Evolutionary conservation across 176 grass and related monocot species (phyloP).

Genomic region (Oryza australiensis): DNA sequence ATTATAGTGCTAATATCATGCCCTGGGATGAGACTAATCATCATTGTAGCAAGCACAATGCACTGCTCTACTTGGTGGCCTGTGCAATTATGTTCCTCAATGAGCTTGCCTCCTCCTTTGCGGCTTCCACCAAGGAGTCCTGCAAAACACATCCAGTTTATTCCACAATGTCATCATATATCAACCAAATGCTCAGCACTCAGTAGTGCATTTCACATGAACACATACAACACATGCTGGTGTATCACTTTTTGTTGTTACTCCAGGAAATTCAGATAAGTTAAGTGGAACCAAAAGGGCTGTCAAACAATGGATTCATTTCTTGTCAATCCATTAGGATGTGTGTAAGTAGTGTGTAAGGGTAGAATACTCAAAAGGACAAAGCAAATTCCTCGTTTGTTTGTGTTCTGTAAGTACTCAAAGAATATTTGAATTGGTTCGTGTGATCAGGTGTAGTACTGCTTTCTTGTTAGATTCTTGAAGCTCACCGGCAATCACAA

Average conservation of each 20-base stretch:
- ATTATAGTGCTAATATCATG: conserved; percentile 40
- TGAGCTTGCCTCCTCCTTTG: conserved; percentile 64
- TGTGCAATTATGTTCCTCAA: conserved; percentile 73
- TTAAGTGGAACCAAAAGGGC: not conserved
- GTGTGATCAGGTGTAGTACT: conserved; percentile 58
- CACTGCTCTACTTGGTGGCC: conserved; percentile 67
- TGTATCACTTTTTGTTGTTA: not conserved
- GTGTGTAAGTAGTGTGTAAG: not conserved
- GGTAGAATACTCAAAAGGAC: not conserved
- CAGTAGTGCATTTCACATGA: conserved; percentile 41
- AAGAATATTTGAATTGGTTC: not conserved
- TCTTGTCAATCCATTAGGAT: not conserved
- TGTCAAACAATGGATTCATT: not conserved
- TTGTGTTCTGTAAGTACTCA: not conserved
- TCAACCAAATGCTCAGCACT: conserved; percentile 19
- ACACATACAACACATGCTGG: conserved; percentile 20
- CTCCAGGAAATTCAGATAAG: not conserved
- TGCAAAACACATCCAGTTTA: conserved; percentile 37
- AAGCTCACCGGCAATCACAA: conserved; percentile 81
- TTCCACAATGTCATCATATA: conserved; percentile 39
- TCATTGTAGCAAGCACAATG: conserved; percentile 33
- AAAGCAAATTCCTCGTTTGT: not conserved
- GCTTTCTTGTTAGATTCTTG: conserved; percentile 82
- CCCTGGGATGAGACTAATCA: conserved; percentile 20
- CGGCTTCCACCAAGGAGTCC: conserved; percentile 67